A percentile compares a stretch with the other conserved stretches of the same genome.
These are phyloP conservation scores for Triadica sebifera DNA, from an alignment of 345 rosid genomes.

Conservation along the genomic window DNA sequence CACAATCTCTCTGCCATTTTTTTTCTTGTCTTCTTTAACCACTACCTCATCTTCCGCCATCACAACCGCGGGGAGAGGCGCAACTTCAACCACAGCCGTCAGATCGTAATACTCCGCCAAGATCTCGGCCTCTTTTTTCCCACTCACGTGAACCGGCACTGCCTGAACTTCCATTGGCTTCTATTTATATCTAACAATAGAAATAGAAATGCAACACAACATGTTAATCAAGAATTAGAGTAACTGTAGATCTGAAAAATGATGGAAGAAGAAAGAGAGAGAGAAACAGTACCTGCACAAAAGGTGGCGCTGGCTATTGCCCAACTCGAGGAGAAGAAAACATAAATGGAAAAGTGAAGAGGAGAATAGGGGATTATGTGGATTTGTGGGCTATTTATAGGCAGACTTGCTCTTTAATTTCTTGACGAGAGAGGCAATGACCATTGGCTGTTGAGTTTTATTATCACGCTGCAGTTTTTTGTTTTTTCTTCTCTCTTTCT, in stretches of 20 bases:
- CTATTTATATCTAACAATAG: neutral
- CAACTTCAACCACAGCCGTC: slow-evolving; percentile 31
- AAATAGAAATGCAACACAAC: neutral
- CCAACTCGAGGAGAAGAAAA: neutral
- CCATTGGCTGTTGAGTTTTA: too few relatives aligned
- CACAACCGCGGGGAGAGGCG: slow-evolving; percentile 47
- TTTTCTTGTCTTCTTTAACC: slow-evolving; percentile 15
- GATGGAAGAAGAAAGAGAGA: neutral
- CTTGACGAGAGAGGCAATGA: too few relatives aligned
- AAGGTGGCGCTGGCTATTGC: neutral
- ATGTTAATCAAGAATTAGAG: neutral
- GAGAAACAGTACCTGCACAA: neutral
- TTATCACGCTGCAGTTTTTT: too few relatives aligned
- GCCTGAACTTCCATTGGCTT: slow-evolving; percentile 7
- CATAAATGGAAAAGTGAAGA: neutral
- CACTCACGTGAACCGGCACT: neutral
- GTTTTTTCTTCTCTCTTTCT: too few relatives aligned
- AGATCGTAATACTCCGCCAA: slow-evolving; percentile 44
- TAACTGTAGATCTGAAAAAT: neutral
- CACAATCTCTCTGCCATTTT: slow-evolving; percentile 59
- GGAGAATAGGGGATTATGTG: too few relatives aligned
- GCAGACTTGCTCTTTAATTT: neutral
- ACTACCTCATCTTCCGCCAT: slow-evolving; percentile 10
- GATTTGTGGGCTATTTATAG: neutral
- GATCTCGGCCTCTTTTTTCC: neutral